These are phyloP conservation scores for Nicotiana noctiflora DNA, from an alignment of 257 asterid genomes.

Conservation along the genomic window DNA sequence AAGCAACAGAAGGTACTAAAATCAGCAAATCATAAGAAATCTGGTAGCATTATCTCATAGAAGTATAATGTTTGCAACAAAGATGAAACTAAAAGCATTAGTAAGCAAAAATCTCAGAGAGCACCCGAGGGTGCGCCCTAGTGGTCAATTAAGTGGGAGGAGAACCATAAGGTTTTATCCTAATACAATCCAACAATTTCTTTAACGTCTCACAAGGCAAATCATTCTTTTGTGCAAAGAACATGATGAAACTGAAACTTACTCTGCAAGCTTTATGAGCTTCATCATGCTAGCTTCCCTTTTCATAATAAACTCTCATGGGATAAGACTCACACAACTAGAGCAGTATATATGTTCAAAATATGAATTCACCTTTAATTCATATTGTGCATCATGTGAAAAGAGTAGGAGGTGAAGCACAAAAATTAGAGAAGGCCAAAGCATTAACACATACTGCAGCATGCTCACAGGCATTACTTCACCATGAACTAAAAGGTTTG, in stretches of 20 bases:
- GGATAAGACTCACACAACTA: neutral
- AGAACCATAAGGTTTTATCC: neutral
- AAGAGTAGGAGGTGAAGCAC: too few relatives aligned
- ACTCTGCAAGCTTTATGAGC: neutral
- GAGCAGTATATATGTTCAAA: neutral
- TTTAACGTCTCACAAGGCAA: neutral
- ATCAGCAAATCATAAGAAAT: neutral
- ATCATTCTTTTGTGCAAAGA: neutral
- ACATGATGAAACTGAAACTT: neutral
- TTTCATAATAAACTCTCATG: neutral
- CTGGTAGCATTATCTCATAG: neutral
- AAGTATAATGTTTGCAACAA: neutral
- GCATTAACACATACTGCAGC: neutral
- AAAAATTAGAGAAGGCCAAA: too few relatives aligned
- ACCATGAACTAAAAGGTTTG: neutral
- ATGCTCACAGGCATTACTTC: neutral
- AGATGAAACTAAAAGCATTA: neutral
- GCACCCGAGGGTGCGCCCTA: neutral
- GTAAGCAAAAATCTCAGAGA: neutral
- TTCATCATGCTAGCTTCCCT: neutral
- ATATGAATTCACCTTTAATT: neutral
- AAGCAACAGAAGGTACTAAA: neutral
- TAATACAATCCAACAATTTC: neutral
- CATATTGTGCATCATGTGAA: too few relatives aligned
- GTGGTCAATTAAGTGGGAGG: too few relatives aligned